Evolutionary conservation across 2,329 filamentous ascomycete genomes (phyloP).

Genomic region (Penicillium hesseltinei): DNA sequence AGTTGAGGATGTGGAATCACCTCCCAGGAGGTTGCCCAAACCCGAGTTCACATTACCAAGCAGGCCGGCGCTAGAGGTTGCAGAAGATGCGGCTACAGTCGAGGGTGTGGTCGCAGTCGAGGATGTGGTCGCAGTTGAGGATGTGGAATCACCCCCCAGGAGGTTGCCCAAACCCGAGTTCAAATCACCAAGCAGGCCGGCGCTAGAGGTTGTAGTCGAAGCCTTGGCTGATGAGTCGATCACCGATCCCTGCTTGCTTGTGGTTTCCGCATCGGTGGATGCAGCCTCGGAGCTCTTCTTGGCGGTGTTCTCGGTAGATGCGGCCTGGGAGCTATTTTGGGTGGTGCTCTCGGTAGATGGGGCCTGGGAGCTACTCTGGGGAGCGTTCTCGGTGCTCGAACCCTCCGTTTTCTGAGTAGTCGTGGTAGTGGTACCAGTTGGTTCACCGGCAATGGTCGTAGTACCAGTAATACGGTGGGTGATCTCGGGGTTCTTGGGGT

Average conservation of each 20-base stretch:
- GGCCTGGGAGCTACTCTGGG: background rate
- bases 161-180: background rate
- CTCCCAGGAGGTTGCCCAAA: background rate
- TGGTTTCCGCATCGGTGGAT: conserved; percentile 1
- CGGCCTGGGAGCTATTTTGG: background rate
- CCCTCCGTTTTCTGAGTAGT: conserved; percentile 4
- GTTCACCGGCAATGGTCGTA: conserved; percentile 12
- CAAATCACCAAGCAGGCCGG: background rate
- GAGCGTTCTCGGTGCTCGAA: background rate
- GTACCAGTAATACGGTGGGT: conserved; percentile 21
- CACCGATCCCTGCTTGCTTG: background rate
- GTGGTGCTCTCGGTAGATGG: background rate
- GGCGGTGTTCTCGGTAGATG: background rate
- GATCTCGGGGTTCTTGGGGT: conserved; percentile 14
- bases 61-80: background rate
- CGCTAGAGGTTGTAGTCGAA: conserved; percentile 1
- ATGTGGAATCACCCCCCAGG: background rate
- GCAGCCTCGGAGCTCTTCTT: background rate
- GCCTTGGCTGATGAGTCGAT: conserved; percentile 2
- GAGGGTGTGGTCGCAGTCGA: background rate
- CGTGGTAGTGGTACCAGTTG: conserved; percentile 8
- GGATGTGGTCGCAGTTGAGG: background rate
- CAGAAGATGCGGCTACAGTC: background rate
- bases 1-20: conserved; percentile 2
- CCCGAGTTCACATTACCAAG: background rate